Evolutionary conservation across 108 stramenopile species (phyloP).

Genomic region (Craspedostauros australis): DNA sequence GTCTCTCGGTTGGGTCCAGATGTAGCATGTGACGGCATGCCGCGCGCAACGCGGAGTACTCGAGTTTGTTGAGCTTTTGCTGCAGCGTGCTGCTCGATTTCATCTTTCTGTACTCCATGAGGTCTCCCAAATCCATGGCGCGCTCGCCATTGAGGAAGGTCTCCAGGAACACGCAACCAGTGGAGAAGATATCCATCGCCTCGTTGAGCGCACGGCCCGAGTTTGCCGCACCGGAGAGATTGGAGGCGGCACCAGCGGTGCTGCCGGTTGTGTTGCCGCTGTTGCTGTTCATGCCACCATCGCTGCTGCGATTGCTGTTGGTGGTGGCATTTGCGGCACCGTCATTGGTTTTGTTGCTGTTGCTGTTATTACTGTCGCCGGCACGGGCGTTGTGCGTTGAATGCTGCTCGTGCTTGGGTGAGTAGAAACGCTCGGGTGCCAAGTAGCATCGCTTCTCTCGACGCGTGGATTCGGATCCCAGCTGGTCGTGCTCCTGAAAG

Average conservation of each 20-base stretch:
- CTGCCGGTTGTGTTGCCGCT: neutral
- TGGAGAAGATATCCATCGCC: slow-evolving; percentile 96
- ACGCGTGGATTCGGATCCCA: slow-evolving; percentile 17
- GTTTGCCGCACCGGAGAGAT: neutral
- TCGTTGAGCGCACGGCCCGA: slow-evolving; percentile 41
- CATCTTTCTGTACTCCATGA: slow-evolving; percentile 75
- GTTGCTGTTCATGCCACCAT: neutral
- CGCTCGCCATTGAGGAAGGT: slow-evolving; percentile 90
- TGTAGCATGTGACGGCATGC: slow-evolving; percentile 86
- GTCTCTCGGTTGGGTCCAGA: slow-evolving; percentile 69
- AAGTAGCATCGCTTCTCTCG: slow-evolving; percentile 90
- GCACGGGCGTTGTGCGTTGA: neutral
- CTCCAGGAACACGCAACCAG: slow-evolving; percentile 94
- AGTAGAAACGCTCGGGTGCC: slow-evolving; percentile 89
- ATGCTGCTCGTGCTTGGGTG: slow-evolving; percentile 20
- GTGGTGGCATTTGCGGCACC: neutral
- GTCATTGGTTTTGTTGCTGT: neutral
- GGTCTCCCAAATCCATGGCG: slow-evolving; percentile 87
- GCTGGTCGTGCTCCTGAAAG: slow-evolving; percentile 58
- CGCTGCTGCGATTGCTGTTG: neutral
- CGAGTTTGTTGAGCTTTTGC: slow-evolving; percentile 85
- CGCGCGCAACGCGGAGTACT: slow-evolving; percentile 68
- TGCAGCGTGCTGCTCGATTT: slow-evolving; percentile 41
- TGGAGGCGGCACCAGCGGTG: neutral
- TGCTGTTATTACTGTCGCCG: neutral